phyloP scores from a whole-genome alignment of 129 eudicot genomes.

The Chrysanthemum makinoi region DNA sequence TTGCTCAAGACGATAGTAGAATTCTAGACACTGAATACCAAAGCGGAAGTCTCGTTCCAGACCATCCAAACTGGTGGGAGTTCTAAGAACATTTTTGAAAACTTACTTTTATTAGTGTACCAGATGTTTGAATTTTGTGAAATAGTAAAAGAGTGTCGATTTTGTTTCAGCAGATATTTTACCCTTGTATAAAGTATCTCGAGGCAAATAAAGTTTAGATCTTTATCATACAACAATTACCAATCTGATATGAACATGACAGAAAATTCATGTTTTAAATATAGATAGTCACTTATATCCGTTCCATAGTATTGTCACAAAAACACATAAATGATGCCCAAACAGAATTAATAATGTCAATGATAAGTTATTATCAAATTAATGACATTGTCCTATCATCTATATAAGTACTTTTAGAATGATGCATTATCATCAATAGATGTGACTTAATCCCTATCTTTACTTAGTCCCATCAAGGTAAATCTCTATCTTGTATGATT shows the following conservation, averaged over 20 bases:
- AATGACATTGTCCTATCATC: neutral
- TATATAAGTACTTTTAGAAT: too few species aligned
- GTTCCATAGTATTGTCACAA: neutral
- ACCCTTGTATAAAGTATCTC: neutral
- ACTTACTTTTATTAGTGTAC: neutral
- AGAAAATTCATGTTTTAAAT: neutral
- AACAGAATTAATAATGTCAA: neutral
- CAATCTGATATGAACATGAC: neutral
- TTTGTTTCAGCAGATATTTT: neutral
- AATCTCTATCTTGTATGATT: neutral
- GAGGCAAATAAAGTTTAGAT: neutral
- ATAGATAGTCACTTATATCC: neutral
- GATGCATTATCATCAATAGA: neutral
- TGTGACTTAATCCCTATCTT: slow-evolving; percentile 1
- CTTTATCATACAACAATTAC: neutral
- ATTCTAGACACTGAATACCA: slow-evolving; percentile 30
- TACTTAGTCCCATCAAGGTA: neutral
- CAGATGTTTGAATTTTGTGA: neutral
- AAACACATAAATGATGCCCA: neutral
- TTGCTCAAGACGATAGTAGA: slow-evolving; percentile 34
- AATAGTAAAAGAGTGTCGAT: neutral
- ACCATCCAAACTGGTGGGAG: slow-evolving; percentile 40
- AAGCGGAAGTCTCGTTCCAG: slow-evolving; percentile 30
- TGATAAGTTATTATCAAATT: neutral
- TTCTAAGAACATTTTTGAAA: slow-evolving; percentile 15